These are phyloP conservation scores for Ocimum tenuiflorum DNA, from an alignment of 257 asterid genomes.

Conservation along the genomic window DNA sequence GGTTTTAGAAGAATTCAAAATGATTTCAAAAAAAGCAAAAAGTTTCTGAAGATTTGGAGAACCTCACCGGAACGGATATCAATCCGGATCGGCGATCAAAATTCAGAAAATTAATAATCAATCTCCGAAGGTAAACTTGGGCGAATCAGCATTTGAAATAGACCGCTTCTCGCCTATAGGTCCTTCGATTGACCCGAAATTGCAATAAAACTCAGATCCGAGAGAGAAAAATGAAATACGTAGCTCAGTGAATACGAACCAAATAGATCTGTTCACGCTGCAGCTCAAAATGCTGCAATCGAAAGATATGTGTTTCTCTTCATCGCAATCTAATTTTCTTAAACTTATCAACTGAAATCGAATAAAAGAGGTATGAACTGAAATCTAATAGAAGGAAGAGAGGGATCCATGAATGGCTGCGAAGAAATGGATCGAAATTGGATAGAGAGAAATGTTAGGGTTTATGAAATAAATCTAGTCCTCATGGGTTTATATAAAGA, in stretches of 20 bases:
- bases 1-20: not conserved
- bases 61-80: conserved; percentile 23
- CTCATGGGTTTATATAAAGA: too few species aligned
- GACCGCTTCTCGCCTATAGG: conserved; percentile 75
- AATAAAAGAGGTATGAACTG: too few species aligned
- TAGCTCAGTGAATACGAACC: conserved; percentile 97
- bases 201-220: not conserved
- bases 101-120: conserved; percentile 19
- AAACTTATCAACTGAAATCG: too few species aligned
- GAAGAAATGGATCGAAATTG: too few species aligned
- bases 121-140: conserved; percentile 92
- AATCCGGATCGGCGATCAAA: conserved; percentile 39
- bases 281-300: conserved; percentile 27
- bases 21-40: not conserved
- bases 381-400: too few species aligned
- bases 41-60: conserved; percentile 24
- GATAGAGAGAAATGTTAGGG: too few species aligned
- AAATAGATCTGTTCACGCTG: conserved; percentile 35
- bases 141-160: conserved; percentile 41
- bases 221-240: not conserved
- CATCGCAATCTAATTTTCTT: too few species aligned
- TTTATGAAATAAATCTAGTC: too few species aligned
- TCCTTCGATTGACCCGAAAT: conserved; percentile 34
- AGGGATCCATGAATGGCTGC: too few species aligned
- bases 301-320: conserved; percentile 16